These are phyloP conservation scores for Lasiodiplodia citricola DNA, from an alignment of 2,329 filamentous ascomycete genomes.

Conservation along the genomic window DNA sequence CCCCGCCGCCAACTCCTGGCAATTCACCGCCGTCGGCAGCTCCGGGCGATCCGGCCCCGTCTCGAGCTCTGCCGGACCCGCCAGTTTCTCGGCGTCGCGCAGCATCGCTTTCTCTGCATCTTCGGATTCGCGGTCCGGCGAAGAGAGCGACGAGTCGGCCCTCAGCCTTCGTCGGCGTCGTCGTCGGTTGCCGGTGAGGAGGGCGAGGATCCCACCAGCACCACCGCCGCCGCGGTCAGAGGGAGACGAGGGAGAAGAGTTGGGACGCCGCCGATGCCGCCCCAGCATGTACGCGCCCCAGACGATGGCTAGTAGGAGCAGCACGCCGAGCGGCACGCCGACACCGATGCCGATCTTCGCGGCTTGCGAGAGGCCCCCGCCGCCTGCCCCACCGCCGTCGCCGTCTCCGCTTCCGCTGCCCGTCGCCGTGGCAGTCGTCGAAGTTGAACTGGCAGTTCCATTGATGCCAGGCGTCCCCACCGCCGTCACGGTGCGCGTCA, in stretches of 20 bases:
- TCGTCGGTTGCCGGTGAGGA: background rate
- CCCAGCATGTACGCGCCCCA: conserved; percentile 1
- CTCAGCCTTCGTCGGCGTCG: no score
- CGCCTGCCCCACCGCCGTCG: background rate
- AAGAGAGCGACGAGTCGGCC: background rate
- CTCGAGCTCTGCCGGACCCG: background rate
- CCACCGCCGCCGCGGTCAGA: no score
- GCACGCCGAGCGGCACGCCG: background rate
- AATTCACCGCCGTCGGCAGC: conserved; percentile 10
- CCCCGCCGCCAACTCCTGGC: conserved; percentile 6
- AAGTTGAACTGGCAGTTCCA: background rate
- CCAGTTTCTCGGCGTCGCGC: background rate
- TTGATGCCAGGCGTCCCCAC: background rate
- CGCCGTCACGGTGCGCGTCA: background rate
- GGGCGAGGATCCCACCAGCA: background rate
- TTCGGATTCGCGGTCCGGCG: background rate
- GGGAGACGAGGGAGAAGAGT: no score
- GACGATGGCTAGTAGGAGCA: background rate
- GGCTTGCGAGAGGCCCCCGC: background rate
- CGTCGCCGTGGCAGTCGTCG: background rate
- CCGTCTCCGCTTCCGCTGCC: background rate
- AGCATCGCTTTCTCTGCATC: background rate
- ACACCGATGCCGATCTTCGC: conserved; percentile 1
- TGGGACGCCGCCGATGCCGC: background rate
- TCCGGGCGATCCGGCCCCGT: conserved; percentile 3